Conservation (phyloP, 257 asterid genomes). For the Linderniella brevidens region DNA sequence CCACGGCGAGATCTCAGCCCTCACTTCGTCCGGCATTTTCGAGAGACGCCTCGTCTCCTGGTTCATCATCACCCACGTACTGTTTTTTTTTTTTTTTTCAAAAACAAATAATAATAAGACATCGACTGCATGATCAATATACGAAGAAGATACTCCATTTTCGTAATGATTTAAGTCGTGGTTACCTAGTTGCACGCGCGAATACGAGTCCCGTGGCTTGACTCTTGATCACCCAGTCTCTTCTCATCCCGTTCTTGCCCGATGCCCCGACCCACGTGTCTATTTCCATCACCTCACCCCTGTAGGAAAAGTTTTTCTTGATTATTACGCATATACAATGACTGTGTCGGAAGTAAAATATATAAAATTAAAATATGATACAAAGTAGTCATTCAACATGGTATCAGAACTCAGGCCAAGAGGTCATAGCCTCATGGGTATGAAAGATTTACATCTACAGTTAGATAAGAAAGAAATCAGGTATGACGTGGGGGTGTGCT, state of each 20-base stretch:
- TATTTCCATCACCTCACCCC: slow-evolving; percentile 85
- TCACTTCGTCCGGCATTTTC: slow-evolving; percentile 78
- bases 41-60: slow-evolving; percentile 66
- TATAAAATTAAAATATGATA: no score
- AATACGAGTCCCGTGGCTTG: slow-evolving; percentile 58
- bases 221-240: slow-evolving; percentile 76
- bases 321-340: neutral
- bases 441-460: neutral
- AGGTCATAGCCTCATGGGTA: neutral
- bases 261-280: slow-evolving; percentile 93
- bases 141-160: neutral
- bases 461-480: neutral
- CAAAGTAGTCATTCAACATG: no score
- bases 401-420: no score
- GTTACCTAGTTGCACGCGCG: slow-evolving; percentile 77
- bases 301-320: slow-evolving; percentile 11
- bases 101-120: neutral
- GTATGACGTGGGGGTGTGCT: no score
- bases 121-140: neutral
- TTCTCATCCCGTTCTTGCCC: slow-evolving; percentile 84
- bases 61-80: slow-evolving; percentile 97
- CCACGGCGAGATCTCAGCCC: slow-evolving; percentile 77
- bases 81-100: slow-evolving; percentile 16
- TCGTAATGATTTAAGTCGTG: neutral
- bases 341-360: no score